Evolutionary conservation across 1,284 basidiomycete species (phyloP), one percentile per base, ranked within the genome.

Genomic region (Marasmius sp.): DNA sequence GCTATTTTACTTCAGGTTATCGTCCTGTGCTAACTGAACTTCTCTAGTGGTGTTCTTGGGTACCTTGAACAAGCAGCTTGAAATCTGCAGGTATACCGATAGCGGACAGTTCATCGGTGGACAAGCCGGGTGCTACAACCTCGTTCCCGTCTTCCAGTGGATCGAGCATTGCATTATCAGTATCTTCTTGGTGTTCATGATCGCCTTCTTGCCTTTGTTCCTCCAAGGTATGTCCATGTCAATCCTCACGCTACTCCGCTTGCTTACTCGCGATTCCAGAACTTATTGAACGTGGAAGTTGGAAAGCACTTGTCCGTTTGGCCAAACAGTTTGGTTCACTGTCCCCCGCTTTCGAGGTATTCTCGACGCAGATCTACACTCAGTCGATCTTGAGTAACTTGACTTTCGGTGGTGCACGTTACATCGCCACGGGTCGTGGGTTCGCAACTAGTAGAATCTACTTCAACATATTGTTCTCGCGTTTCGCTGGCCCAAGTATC

Each of bases 401-500:
- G 79, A 95, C 93, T 3, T 97, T 97, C 65, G 95, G 95, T 77
- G 95, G 95, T 63, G 95, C 95, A 57, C 87, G 95, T 64, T 98
- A 97, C 77, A 98, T 98, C 68, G 95, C 95, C n/a, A 98, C 95
- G n/a, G 95, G 95, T 61, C 93, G 95, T 85, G 95, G 95, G 49
- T 98, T 98, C 72, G 95, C 95, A 16, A 97, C 95, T 7, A 93
- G 93, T 20, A 85, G 95, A 61, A 93, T 97, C 66, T 92, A 90
- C 65, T 98, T 98, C 82, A 91, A 87, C 72, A 95, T 95, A 67
- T 80, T 97, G 20, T 96, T 95, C 80, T 97, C 95, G 66, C 92
- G 95, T 61, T 98, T 98, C 76, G 95, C 95, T 49, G 95, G 95
- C 6, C 95, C 95, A 6, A 95, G 93, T 69, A 97, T 98, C 76